These are phyloP conservation scores for Mortierella sp. DNA, from an alignment of 371 early-diverging fungal genomes.

Conservation along the genomic window DNA sequence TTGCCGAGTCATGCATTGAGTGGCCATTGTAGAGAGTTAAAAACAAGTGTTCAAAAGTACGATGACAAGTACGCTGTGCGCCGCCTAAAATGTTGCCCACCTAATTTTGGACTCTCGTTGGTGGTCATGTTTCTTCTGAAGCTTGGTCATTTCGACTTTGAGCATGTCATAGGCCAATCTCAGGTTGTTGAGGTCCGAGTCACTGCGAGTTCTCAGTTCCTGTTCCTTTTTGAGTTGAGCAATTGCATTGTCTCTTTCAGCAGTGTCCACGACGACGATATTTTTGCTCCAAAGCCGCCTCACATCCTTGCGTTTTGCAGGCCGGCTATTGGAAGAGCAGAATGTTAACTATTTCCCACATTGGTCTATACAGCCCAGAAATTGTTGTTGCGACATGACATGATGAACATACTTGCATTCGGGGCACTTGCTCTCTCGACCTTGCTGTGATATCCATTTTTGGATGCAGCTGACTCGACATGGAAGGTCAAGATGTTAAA, in stretches of 20 bases:
- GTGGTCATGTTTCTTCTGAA: slow-evolving; percentile 32
- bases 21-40: background rate
- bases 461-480: slow-evolving; percentile 37
- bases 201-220: slow-evolving; percentile 22
- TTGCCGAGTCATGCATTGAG: too few species aligned
- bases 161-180: slow-evolving; percentile 47
- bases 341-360: background rate
- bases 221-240: slow-evolving; percentile 21
- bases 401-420: slow-evolving; percentile 51
- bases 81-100: too few species aligned
- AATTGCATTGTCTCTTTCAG: slow-evolving; percentile 28
- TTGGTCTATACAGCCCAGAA: background rate
- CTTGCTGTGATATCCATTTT: slow-evolving; percentile 42
- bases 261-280: slow-evolving; percentile 38
- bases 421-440: slow-evolving; percentile 41
- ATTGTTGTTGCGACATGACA: too few species aligned
- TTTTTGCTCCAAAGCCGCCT: slow-evolving; percentile 51
- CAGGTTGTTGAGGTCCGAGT: slow-evolving; percentile 32
- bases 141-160: slow-evolving; percentile 22
- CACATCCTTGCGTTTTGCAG: slow-evolving; percentile 32
- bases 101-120: slow-evolving; percentile 24
- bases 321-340: background rate
- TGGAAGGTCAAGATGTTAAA: too few species aligned
- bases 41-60: too few species aligned
- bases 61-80: too few species aligned